Percentiles rank a stretch among this genome's conserved stretches.
Evolutionary conservation across 352 stramenopile genomes (phyloP).

Genomic region (Elongisporangium anandrum): DNA sequence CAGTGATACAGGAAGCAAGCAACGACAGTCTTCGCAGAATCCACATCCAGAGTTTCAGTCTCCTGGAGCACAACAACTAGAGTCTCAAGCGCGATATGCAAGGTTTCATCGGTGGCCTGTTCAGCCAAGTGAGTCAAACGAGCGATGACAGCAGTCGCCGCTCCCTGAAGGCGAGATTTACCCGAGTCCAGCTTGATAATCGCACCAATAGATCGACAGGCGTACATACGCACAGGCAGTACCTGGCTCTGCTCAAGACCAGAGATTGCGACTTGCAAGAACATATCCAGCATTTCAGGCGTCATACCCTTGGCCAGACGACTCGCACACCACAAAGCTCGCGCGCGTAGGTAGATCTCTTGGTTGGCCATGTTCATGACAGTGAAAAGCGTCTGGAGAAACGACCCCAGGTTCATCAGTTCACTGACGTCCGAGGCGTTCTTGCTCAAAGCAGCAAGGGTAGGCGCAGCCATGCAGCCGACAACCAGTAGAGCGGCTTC

Average conservation of each 20-base stretch:
- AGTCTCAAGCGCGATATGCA: conserved; percentile 77
- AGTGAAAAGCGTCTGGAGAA: conserved; percentile 72
- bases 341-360: conserved; percentile 72
- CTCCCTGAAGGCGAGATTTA: conserved; percentile 51
- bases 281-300: conserved; percentile 62
- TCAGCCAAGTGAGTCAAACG: conserved; percentile 55
- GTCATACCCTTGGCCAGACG: conserved; percentile 66
- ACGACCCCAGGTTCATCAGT: conserved; percentile 51
- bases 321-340: conserved; percentile 79
- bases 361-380: conserved; percentile 65
- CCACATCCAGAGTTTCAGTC: conserved; percentile 24
- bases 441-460: conserved; percentile 51
- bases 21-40: conserved; percentile 41
- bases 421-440: conserved; percentile 37
- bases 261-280: conserved; percentile 70
- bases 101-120: conserved; percentile 57
- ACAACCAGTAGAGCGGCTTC: conserved; percentile 74
- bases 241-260: conserved; percentile 66
- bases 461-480: conserved; percentile 53
- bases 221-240: conserved; percentile 73
- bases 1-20: conserved; percentile 65
- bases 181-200: conserved; percentile 61
- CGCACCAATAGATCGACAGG: conserved; percentile 67
- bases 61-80: conserved; percentile 72
- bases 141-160: conserved; percentile 44